Base-by-base conservation (phyloP, 2,329 filamentous ascomycete species). In the Sarocladiaceae sp. region DNA sequence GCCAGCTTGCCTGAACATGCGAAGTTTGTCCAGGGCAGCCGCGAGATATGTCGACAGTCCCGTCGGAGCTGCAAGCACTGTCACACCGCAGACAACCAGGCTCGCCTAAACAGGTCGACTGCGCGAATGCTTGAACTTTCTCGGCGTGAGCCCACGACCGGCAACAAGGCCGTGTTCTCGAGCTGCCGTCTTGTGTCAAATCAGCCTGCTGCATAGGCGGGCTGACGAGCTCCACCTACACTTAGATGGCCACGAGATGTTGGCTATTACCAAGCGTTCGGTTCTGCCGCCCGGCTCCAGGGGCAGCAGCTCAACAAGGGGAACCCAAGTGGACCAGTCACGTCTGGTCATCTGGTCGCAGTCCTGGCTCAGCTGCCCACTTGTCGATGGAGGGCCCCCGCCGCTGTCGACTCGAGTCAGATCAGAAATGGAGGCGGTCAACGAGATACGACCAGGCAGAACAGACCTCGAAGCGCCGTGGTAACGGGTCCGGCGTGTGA, bases 261-360 rank as follows among this genome's bases (percentile, higher is more conserved):
- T 41, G 24, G 37, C 23, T 19, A 41, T 27, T 41, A 41, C 37
- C 37, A 41, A 29, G 24, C 21, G 37, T 19, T 27, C 29, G 37
- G 37, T 41, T n/a, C 37, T 5, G 5, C 37, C 19, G 10, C 21
- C 19, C 20, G 9, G 26, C 9, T 29, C 26, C 13, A 13, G 26
- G 26, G 13, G 26, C n/a, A n/a, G 26, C 9, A 7, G 34, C 34
- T 13, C 12, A 16, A 19, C 16, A 21, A 39, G 34, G 4, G 26
- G 20, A n/a, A 39, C 13, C 20, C n/a, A 39, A 26, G 34, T 4
- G 20, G 34, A 26, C 34, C 34, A 26, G n/a, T 12, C 4, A 4
- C 10, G 9, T 21, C 16, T 21, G 37, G 21, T 6, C 10, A 16
- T 6, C 15, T 21, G 24, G 15, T 24, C n/a, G n/a, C n/a, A n/a